Percentiles rank a stretch among this genome's conserved stretches.
Evolutionary conservation across 495 filamentous ascomycete genomes (phyloP).

Genomic region (Tuber melanosporum): DNA sequence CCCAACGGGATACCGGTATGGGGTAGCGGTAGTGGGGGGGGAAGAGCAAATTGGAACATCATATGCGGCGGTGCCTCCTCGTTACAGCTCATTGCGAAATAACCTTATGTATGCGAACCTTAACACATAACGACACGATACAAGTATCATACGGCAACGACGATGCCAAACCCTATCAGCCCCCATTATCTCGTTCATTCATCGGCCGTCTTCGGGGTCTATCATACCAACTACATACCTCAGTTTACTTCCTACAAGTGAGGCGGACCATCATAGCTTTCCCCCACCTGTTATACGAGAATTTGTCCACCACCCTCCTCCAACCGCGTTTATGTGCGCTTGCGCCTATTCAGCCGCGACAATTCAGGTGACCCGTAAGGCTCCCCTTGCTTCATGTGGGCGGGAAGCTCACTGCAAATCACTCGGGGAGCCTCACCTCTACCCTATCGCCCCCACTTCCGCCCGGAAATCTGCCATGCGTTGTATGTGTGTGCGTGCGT

Average conservation of each 20-base stretch:
- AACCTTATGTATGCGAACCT: neutral
- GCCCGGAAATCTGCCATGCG: neutral
- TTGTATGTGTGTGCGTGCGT: neutral
- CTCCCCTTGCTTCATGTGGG: neutral
- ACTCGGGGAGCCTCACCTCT: neutral
- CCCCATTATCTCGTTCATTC: neutral
- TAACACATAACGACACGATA: neutral
- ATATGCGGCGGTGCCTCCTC: neutral
- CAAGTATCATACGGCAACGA: neutral
- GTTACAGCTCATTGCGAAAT: neutral
- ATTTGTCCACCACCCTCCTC: neutral
- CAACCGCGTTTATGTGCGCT: neutral
- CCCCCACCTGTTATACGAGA: neutral
- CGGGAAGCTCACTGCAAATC: neutral
- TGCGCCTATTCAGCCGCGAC: neutral
- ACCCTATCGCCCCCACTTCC: neutral
- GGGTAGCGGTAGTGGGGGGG: no score
- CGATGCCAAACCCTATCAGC: neutral
- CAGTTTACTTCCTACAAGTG: neutral
- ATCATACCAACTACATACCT: no score
- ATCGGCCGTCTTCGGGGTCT: neutral
- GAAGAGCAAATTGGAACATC: neutral
- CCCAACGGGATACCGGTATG: neutral
- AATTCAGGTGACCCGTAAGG: neutral
- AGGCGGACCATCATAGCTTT: neutral